These are phyloP conservation scores for Yamadazyma diospyri DNA, from an alignment of 1,139 yeast species.

Conservation along the genomic window DNA sequence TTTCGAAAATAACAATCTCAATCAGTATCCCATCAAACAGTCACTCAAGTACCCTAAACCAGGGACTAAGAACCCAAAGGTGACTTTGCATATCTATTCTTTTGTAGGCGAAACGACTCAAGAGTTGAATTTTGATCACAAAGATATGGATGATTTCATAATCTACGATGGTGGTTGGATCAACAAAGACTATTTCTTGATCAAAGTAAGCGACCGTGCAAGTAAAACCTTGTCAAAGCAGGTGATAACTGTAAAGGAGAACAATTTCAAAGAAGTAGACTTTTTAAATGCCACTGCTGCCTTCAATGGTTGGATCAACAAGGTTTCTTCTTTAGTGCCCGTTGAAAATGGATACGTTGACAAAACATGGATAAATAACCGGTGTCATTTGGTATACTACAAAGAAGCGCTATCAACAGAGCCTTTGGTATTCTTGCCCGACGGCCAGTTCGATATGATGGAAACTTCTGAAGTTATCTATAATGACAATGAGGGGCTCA, in stretches of 20 bases:
- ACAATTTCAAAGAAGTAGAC: slow-evolving; percentile 14
- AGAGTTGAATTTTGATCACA: slow-evolving; percentile 14
- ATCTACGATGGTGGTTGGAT: slow-evolving; percentile 78
- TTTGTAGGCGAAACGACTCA: slow-evolving; percentile 18
- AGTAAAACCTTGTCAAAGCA: slow-evolving; percentile 61
- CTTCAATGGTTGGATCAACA: slow-evolving; percentile 58
- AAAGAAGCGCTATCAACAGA: slow-evolving; percentile 39
- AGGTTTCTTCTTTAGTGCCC: slow-evolving; percentile 29
- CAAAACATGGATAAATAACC: slow-evolving; percentile 54
- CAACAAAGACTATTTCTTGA: slow-evolving; percentile 47
- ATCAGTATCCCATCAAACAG: slow-evolving; percentile 53
- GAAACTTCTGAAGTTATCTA: slow-evolving; percentile 53
- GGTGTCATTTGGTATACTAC: slow-evolving; percentile 71
- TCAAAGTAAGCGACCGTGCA: slow-evolving; percentile 69
- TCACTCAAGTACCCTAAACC: slow-evolving; percentile 84
- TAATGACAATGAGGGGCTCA: slow-evolving; percentile 45
- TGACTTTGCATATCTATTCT: slow-evolving; percentile 45
- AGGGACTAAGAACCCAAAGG: slow-evolving; percentile 68
- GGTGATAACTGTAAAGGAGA: slow-evolving; percentile 25
- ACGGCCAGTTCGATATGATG: slow-evolving; percentile 68
- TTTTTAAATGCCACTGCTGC: slow-evolving; percentile 29
- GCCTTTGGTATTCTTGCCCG: slow-evolving; percentile 44
- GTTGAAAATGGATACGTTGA: slow-evolving; percentile 68
- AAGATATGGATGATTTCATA: slow-evolving; percentile 42
- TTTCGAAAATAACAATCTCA: slow-evolving; percentile 20